phyloP scores from a whole-genome alignment of 345 rosid genomes.

The Passiflora organensis region DNA sequence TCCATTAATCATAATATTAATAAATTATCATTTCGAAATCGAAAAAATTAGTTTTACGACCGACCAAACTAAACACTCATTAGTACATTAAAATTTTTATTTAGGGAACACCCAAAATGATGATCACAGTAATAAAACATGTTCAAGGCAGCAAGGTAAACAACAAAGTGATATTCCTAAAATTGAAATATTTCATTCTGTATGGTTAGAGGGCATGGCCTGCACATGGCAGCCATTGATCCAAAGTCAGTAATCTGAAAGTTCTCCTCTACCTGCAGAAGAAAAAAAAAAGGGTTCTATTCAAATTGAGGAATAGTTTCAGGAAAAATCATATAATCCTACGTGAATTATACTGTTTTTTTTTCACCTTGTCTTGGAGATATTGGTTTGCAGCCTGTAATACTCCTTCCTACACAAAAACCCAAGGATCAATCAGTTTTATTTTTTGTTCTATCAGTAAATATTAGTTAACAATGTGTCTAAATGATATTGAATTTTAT shows the following conservation, averaged over 20 bases:
- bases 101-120: too few relatives aligned
- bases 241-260: constrained; percentile 38
- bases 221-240: constrained; percentile 31
- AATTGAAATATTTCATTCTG: constrained; percentile 56
- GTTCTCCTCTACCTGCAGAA: constrained; percentile 59
- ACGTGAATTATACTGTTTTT: neutral
- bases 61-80: too few relatives aligned
- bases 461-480: neutral
- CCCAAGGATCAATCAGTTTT: neutral
- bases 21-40: too few relatives aligned
- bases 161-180: constrained; percentile 15
- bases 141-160: too few relatives aligned
- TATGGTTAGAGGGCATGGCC: constrained; percentile 57
- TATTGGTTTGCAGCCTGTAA: constrained; percentile 64
- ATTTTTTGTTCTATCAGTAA: neutral
- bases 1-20: too few relatives aligned
- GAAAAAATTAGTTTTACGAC: too few relatives aligned
- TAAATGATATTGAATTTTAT: too few relatives aligned
- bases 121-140: neutral
- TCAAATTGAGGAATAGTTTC: neutral
- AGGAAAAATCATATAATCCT: neutral
- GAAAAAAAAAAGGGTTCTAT: neutral
- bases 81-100: too few relatives aligned
- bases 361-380: constrained; percentile 70
- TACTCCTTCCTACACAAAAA: constrained; percentile 54